Evolutionary conservation across 2,329 filamentous ascomycete genomes (phyloP), one percentile per base, ranked within the genome.

Genomic region (Talaromyces rugulosus): DNA sequence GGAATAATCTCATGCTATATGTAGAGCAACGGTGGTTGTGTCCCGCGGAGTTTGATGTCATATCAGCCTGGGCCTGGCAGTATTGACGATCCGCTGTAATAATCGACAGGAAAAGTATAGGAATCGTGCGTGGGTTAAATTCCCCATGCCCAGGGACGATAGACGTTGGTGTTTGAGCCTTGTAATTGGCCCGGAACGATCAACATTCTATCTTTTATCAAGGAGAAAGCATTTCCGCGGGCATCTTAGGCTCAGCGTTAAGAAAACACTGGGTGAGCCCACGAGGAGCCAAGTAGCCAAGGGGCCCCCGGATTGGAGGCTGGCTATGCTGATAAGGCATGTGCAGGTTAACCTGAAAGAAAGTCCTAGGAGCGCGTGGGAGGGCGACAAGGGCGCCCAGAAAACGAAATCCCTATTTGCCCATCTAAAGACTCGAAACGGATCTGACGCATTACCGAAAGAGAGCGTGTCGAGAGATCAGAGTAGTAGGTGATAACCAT

Each of bases 401-500:
- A 27, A 11, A 27, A 27, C 8, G 44, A 11, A 47, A n/a, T 40
- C 18, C 44, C 18, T 27, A 18, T 27, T 27, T 47, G 44, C 44
- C 11, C 18, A 4, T 12, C 44, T 12, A 18, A 23, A 23, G 23
- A 23, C 23, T 23, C 23, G 23, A 23, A 18, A 27, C 23, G 12
- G 11, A 18, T 47, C 44, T 27, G 44, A 27, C 36, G 44, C 44
- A 27, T 27, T 23, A 5, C n/a, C 11, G 23, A 27, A 47, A 7
- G 36, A n/a, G 34, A 36, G 14, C 3, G 34, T 16, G 14, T 14
- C 34, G 18, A 47, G 23, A 47, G 23, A 27, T 18, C 44, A 27
- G 44, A 8, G 44, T 18, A 27, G 44, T 47, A 27, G 50, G 5
- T 56, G 61, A 62, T 62, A 62, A 62, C 56, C 18, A 59, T 62